Evolutionary conservation across 2,329 filamentous ascomycete genomes (phyloP).

Genomic region (Hawksworthiomyces lignivorus): DNA sequence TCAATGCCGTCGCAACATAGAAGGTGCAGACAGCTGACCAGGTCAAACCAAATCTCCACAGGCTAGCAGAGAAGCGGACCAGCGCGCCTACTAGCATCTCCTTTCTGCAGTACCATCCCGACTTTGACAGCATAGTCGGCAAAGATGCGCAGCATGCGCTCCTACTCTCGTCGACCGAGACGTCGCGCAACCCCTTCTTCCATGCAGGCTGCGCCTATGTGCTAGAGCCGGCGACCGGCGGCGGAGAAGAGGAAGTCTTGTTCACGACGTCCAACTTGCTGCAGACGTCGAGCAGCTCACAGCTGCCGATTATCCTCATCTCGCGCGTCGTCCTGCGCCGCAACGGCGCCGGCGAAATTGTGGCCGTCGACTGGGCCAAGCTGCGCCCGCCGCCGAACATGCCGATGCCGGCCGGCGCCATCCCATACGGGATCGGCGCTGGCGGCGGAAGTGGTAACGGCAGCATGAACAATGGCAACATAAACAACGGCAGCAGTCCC

Average conservation of each 20-base stretch:
- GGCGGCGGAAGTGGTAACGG: not conserved
- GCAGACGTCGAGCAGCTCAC: conserved; percentile 26
- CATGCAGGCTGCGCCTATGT: conserved; percentile 36
- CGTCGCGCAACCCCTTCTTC: conserved; percentile 38
- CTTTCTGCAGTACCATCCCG: conserved; percentile 29
- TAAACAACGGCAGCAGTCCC: conserved; percentile 30
- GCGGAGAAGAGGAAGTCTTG: conserved; percentile 28
- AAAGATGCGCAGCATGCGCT: conserved; percentile 28
- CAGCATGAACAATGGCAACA: not conserved
- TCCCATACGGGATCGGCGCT: conserved; percentile 32
- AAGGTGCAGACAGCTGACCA: too few relatives aligned
- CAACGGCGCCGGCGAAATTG: conserved; percentile 19
- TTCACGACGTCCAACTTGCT: conserved; percentile 39
- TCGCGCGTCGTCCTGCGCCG: conserved; percentile 31
- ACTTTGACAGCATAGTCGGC: conserved; percentile 28
- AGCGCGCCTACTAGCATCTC: conserved; percentile 21
- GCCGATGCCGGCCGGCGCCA: conserved; percentile 53
- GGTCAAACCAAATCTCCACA: too few relatives aligned
- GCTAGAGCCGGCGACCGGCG: conserved; percentile 13
- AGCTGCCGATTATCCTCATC: conserved; percentile 36
- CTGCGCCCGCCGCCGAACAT: conserved; percentile 34
- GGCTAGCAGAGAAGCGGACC: too few relatives aligned
- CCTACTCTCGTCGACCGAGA: conserved; percentile 31
- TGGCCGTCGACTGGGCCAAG: conserved; percentile 31
- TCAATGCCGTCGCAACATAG: too few relatives aligned